Evolutionary conservation across 2,329 filamentous ascomycete genomes (phyloP), one percentile per base, ranked within the genome.

Genomic region (Plectosphaerella plurivora): DNA sequence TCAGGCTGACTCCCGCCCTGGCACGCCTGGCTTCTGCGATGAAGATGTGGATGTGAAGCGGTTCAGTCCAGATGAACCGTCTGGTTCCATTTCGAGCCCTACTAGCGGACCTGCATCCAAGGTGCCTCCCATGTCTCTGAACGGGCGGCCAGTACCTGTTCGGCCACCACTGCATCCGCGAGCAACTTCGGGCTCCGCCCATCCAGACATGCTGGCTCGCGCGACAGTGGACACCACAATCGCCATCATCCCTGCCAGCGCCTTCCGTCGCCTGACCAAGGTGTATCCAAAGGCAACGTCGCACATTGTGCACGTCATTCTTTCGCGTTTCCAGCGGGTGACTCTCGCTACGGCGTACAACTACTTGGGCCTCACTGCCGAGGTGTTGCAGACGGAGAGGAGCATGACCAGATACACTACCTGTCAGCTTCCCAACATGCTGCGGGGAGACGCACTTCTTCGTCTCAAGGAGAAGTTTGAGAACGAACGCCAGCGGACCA

Each of bases 171-270:
- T 71, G 44, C 68, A 70, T 12, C 75, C 75, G 56, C 73, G 77
- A 51, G 65, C 65, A 15, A 69, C 73, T 33, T 81, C 83, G 11
- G 87, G 86, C 58, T 97, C 94, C 14, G 91, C 90, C 0, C 94
- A 99, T 69, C 94, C 94, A 11, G 94, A 99, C 64, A 94, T 99
- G 56, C 91, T 99, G 58, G 94, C 93, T n/a, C 83, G 94, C 58
- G 94, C 94, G 6, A 95, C 91, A 15, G 88, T 95, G 22, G 95
- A 99, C 65, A 99, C 94, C 0, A 99, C 95, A 0, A 97, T 99
- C 69, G 94, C 94, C 6, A 95, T 99, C 57, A 99, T 99, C 53
- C 95, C 95, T 1, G 94, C 94, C 1, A 96, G 91, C 65, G 95
- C 94, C 4, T 99, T 99, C 62, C 85, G 91, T 50, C 86, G 95